phyloP scores from a whole-genome alignment of 2,329 filamentous ascomycete genomes.

The Alternaria sp. region DNA sequence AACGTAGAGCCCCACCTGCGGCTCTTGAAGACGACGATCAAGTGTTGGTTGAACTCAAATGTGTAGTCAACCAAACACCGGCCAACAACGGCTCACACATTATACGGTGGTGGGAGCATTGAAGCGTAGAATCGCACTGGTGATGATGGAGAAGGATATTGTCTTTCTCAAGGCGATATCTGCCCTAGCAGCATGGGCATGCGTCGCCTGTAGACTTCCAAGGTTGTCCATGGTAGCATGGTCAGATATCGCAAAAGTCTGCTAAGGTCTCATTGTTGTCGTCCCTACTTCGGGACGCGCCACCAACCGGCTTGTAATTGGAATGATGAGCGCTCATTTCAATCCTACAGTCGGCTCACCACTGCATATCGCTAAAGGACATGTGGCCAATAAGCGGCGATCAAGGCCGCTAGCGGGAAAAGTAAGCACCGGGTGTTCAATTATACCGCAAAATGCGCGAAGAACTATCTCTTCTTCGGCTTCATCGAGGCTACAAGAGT shows the following conservation, averaged over 20 bases:
- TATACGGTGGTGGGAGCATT: background rate
- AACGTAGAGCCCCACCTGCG: conserved; percentile 12
- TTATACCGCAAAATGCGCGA: background rate
- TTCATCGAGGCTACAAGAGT: background rate
- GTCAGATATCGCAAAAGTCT: background rate
- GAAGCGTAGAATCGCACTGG: background rate
- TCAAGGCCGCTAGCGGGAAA: conserved; percentile 6
- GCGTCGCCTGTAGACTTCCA: background rate
- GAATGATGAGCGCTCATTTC: conserved; percentile 2
- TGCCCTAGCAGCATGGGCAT: background rate
- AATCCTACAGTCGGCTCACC: conserved; percentile 5
- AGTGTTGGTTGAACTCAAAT: background rate
- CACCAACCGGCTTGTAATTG: background rate
- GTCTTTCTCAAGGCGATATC: background rate
- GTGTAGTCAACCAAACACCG: background rate
- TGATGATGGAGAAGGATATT: background rate
- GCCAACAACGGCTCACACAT: background rate
- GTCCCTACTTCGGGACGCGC: background rate
- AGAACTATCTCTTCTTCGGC: background rate
- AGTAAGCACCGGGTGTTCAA: conserved; percentile 4
- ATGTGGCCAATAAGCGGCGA: background rate
- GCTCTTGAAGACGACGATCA: background rate
- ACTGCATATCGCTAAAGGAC: conserved; percentile 2
- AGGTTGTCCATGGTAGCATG: background rate
- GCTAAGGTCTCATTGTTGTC: background rate